A percentile compares a stretch with the other conserved stretches of the same genome.
These are phyloP conservation scores for Pseudotulostoma volvatum DNA, from an alignment of 495 filamentous ascomycete species.

Conservation along the genomic window DNA sequence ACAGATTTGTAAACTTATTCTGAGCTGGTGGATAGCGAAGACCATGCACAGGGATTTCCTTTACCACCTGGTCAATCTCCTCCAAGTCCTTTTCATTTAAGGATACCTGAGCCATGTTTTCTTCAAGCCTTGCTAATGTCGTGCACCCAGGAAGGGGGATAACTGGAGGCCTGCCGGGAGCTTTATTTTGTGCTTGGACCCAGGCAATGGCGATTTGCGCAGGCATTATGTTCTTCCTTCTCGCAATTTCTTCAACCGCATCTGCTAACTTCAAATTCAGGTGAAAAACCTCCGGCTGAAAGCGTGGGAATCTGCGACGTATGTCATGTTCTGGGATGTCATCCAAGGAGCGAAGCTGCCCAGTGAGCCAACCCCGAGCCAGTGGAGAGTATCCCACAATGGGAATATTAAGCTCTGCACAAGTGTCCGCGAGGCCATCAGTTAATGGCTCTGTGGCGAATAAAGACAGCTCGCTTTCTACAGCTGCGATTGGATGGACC, in stretches of 20 bases:
- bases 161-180: constrained; percentile 34
- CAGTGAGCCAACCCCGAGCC: constrained; percentile 42
- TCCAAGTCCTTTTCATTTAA: constrained; percentile 32
- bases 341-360: constrained; percentile 22
- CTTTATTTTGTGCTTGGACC: constrained; percentile 28
- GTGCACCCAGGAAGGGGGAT: constrained; percentile 63
- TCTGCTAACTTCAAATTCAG: constrained; percentile 48
- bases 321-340: constrained; percentile 20
- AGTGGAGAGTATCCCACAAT: constrained; percentile 47
- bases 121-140: constrained; percentile 25
- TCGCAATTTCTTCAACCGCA: constrained; percentile 44
- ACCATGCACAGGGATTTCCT: constrained; percentile 1
- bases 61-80: constrained; percentile 26
- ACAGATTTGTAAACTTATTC: too few relatives aligned
- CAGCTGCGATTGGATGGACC: constrained; percentile 40
- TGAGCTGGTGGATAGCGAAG: too few relatives aligned
- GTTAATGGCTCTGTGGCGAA: constrained; percentile 30
- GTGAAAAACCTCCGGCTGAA: constrained; percentile 36
- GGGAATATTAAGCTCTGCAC: constrained; percentile 44
- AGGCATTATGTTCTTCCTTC: constrained; percentile 44
- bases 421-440: constrained; percentile 32
- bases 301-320: constrained; percentile 1
- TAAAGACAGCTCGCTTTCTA: constrained; percentile 48
- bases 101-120: constrained; percentile 31
- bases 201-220: constrained; percentile 60